A percentile compares a stretch with the other conserved stretches of the same genome.
These are phyloP conservation scores for Boehmeria nivea DNA, from an alignment of 306 rosid species.

Conservation along the genomic window DNA sequence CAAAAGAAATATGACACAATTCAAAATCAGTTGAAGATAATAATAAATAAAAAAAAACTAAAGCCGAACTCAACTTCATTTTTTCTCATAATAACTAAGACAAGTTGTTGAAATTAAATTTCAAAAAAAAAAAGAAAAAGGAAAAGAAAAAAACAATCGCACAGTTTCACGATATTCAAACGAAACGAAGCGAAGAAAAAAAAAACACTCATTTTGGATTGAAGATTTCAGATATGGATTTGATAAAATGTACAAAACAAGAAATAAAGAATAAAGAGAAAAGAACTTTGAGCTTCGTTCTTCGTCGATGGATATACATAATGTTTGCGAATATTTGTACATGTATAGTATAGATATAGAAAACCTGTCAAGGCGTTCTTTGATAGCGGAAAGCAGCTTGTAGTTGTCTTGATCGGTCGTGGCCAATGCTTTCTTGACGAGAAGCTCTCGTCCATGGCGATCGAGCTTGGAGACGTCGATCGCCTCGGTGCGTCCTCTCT, in stretches of 20 bases:
- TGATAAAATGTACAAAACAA: not conserved
- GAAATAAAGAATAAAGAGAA: not conserved
- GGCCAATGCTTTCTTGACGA: slow-evolving; percentile 68
- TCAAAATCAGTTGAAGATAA: not conserved
- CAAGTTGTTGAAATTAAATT: too few species aligned
- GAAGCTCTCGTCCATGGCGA: slow-evolving; percentile 48
- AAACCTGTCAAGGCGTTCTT: slow-evolving; percentile 62
- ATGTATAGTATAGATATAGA: not conserved
- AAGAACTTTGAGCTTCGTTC: not conserved
- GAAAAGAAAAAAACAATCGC: too few species aligned
- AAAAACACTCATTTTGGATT: too few species aligned
- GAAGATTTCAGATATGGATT: not conserved
- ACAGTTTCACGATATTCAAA: too few species aligned
- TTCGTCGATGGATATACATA: not conserved
- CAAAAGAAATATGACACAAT: not conserved
- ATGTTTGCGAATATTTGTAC: too few species aligned
- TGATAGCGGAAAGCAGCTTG: slow-evolving; percentile 55
- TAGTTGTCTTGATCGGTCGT: slow-evolving; percentile 70
- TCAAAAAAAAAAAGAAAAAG: too few species aligned
- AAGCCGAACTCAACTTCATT: too few species aligned
- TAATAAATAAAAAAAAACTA: not conserved
- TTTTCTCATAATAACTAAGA: too few species aligned
- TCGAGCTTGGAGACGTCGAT: slow-evolving; percentile 62
- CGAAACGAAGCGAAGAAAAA: too few species aligned
- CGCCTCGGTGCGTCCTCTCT: slow-evolving; percentile 7